Evolutionary conservation across 2,329 filamentous ascomycete species (phyloP), one percentile per base, ranked within the genome.

Genomic region (Nemania diffusa): DNA sequence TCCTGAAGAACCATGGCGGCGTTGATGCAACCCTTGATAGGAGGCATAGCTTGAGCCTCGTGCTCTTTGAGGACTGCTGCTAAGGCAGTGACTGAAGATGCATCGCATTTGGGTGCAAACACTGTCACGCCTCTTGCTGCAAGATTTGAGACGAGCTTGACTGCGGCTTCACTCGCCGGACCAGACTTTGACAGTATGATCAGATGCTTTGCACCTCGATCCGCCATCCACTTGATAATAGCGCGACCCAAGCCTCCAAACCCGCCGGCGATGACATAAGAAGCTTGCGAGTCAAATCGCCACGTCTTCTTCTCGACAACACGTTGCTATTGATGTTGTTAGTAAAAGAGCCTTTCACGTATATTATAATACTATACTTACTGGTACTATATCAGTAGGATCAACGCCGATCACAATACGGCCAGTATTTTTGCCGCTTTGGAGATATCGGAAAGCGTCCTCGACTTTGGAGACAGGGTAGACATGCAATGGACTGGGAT

Each of bases 1-100:
- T 76, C 75, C 65, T 76, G 68, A 9, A 81, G 73, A 1, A 84
- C 79, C 81, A 84, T 82, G 2, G 81, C 79, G 3, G 75, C 75
- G 52, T 84, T 81, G 46, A 85, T 75, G 17, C 83, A 76, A 9
- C 83, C 83, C 40, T 75, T 73, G 26, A 84, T 77, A 1, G 81
- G 80, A 2, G 72, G 71, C 71, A 74, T 73, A 5, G 48, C 66
- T 29, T 27, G 48, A 3, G 58, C 46, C 29, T 51, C 58, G 42
- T 62, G 72, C 15, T 70, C 68, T n/a, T 69, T 56, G 5, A 75
- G 61, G 0, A 68, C 62, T 11, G 34, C 42, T 5, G 62, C 51
- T 0, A 75, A 63, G 1, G 69, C 64, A 24, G 64, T 40, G 0
- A 37, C 26, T 1, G 68, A 72, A 20, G 72, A 72, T n/a, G 71